Evolutionary conservation across 78 protist genomes (phyloP).

Genomic region (Reticulomyxa filosa): DNA sequence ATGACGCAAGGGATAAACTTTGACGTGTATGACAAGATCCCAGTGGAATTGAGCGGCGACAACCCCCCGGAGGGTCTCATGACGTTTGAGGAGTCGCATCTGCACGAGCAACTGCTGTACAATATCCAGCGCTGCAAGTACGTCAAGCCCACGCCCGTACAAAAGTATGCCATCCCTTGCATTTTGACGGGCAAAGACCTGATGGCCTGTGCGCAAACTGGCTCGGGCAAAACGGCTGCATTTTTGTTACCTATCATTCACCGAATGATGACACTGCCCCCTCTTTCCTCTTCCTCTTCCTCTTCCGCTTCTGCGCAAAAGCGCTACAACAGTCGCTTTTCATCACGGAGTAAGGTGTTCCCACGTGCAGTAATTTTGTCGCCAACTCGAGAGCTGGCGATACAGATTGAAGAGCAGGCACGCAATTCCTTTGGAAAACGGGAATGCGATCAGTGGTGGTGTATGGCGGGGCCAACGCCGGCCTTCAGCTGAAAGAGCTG

Average conservation of each 20-base stretch:
- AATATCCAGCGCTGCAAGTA: slow-evolving; percentile 27
- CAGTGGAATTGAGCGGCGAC: not conserved
- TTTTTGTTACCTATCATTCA: not conserved
- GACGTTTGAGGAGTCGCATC: not conserved
- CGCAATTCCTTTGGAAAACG: slow-evolving; percentile 58
- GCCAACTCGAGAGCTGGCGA: slow-evolving; percentile 93
- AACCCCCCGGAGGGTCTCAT: not conserved
- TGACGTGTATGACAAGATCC: too few relatives aligned
- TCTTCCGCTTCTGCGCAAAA: too few relatives aligned
- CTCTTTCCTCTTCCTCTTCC: too few relatives aligned
- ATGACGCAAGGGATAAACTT: too few relatives aligned
- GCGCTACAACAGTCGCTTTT: slow-evolving; percentile 18
- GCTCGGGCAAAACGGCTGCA: slow-evolving; percentile 7
- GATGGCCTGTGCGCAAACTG: not conserved
- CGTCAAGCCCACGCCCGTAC: slow-evolving; percentile 11
- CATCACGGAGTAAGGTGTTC: slow-evolving; percentile 25
- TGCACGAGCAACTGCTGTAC: not conserved
- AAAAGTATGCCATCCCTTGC: not conserved
- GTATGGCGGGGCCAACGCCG: slow-evolving; percentile 90
- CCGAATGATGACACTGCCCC: slow-evolving; percentile 1
- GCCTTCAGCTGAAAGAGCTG: not conserved
- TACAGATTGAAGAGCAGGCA: not conserved
- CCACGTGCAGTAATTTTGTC: slow-evolving; percentile 83
- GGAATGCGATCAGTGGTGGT: slow-evolving; percentile 49
- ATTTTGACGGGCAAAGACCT: not conserved